Conservation (phyloP, 345 rosid genomes). For the Eucalyptus tenuipes region DNA sequence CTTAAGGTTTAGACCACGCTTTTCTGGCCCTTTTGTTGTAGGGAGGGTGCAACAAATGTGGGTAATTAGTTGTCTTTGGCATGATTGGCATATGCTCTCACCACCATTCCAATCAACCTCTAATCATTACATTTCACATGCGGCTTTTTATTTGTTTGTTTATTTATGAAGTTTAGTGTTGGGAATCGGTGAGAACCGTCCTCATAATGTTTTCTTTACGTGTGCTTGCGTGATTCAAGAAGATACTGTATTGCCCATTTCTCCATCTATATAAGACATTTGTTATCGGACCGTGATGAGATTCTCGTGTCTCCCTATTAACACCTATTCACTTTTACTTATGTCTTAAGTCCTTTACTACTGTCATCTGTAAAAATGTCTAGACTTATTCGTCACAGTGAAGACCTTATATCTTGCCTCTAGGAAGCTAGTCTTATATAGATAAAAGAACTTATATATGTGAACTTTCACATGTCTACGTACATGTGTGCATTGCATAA, state of each 20-base stretch:
- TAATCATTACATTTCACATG: background rate
- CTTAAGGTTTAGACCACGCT: background rate
- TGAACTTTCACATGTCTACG: too few relatives aligned
- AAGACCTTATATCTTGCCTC: background rate
- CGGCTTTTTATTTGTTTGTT: background rate
- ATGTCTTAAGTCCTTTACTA: background rate
- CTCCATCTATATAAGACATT: accelerated
- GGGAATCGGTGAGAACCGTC: background rate
- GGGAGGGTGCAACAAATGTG: background rate
- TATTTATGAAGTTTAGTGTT: background rate
- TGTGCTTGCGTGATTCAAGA: accelerated
- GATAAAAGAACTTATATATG: too few relatives aligned
- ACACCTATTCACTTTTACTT: background rate
- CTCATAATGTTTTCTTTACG: accelerated
- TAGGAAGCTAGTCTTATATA: background rate
- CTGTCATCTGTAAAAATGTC: accelerated
- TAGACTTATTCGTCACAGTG: accelerated
- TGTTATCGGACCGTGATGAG: background rate
- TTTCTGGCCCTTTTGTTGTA: background rate
- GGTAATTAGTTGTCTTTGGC: background rate
- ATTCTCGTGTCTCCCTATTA: accelerated
- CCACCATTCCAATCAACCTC: background rate
- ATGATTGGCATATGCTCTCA: background rate
- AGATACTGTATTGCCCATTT: accelerated
- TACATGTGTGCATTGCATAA: too few relatives aligned